Percentiles rank a stretch among this genome's conserved stretches.
phyloP scores from a whole-genome alignment of 305 asterid species.

The Plantago lanceolata region DNA sequence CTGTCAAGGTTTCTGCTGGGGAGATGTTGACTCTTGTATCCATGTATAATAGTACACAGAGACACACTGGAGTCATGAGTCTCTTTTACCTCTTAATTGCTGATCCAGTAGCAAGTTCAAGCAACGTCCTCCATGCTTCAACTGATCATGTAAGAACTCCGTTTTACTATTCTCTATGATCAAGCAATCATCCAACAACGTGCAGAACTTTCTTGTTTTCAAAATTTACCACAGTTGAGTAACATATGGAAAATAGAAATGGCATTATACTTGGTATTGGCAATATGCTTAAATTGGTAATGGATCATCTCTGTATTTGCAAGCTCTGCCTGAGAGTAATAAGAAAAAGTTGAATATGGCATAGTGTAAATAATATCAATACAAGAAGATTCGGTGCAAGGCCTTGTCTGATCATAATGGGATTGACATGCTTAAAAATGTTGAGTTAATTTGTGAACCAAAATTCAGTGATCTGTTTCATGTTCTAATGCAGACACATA shows the following conservation, averaged over 20 bases:
- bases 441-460: not conserved
- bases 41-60: constrained; percentile 48
- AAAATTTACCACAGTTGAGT: not conserved
- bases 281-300: no score
- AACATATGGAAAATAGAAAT: no score
- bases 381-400: no score
- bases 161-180: not conserved
- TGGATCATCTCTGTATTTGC: no score
- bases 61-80: constrained; percentile 86
- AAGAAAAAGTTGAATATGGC: no score
- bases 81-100: constrained; percentile 70
- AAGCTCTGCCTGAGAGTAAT: no score
- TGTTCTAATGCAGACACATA: constrained; percentile 26
- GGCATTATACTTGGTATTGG: no score
- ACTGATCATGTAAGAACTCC: constrained; percentile 29
- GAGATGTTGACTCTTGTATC: constrained; percentile 65
- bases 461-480: constrained; percentile 2
- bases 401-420: not conserved
- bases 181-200: not conserved
- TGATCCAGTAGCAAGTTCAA: constrained; percentile 30
- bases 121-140: constrained; percentile 24
- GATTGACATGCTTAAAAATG: constrained; percentile 6
- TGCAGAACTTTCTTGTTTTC: not conserved
- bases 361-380: no score
- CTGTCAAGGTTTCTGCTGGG: constrained; percentile 65